Percentiles rank a stretch among this genome's conserved stretches.
phyloP scores from a whole-genome alignment of 2,329 filamentous ascomycete genomes.

The Xylariaceae sp. region DNA sequence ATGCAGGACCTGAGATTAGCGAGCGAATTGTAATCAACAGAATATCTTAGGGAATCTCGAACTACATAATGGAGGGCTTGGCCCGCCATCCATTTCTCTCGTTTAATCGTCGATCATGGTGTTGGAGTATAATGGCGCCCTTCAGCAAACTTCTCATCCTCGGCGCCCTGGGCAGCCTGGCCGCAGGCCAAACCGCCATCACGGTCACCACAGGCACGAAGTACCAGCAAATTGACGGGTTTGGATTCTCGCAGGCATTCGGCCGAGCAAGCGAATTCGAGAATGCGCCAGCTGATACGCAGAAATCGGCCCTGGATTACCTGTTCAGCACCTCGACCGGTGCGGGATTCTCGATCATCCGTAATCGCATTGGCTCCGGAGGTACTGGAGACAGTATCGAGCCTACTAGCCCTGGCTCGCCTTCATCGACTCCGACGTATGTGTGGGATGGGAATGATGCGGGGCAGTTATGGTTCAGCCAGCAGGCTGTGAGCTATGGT shows the following conservation, averaged over 20 bases:
- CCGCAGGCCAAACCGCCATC: slow-evolving; percentile 22
- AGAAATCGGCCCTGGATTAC: slow-evolving; percentile 40
- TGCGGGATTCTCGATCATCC: slow-evolving; percentile 48
- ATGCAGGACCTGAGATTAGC: no score
- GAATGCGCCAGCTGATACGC: slow-evolving; percentile 29
- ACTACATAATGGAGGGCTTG: no score
- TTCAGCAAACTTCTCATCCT: slow-evolving; percentile 5
- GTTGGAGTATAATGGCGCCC: background rate
- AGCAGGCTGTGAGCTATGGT: slow-evolving; percentile 43
- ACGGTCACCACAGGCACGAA: slow-evolving; percentile 26
- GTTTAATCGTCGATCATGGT: background rate
- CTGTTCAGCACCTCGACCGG: slow-evolving; percentile 44
- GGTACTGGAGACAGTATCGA: slow-evolving; percentile 36
- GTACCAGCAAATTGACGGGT: slow-evolving; percentile 43
- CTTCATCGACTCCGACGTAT: slow-evolving; percentile 40
- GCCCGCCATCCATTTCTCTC: background rate
- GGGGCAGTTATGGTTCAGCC: slow-evolving; percentile 51
- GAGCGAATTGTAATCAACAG: no score
- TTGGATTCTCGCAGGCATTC: slow-evolving; percentile 49
- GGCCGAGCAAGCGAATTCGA: slow-evolving; percentile 41
- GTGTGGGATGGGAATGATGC: slow-evolving; percentile 44
- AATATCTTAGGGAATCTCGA: no score
- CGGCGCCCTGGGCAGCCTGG: slow-evolving; percentile 9
- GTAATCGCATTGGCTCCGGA: slow-evolving; percentile 45
- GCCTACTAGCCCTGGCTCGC: slow-evolving; percentile 42